Evolutionary conservation across 352 stramenopile genomes (phyloP), one percentile per base, ranked within the genome.

Genomic region (Phytophthora sp.): DNA sequence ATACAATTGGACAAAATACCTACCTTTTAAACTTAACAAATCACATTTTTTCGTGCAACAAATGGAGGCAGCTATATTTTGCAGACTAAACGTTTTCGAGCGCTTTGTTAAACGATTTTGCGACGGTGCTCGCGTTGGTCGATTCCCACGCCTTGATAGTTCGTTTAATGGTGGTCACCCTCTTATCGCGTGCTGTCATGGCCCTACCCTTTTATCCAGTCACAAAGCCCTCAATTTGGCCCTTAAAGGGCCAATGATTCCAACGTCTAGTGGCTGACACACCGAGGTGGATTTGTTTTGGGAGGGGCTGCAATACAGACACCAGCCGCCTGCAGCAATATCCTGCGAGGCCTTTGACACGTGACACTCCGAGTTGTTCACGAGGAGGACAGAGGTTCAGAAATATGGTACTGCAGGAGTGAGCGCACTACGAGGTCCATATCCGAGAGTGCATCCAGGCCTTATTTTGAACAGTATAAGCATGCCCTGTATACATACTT

Each of bases 201-300:
- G n/a, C n/a, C n/a, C n/a, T n/a, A n/a, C n/a, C n/a, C n/a, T n/a
- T n/a, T n/a, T n/a, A n/a, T n/a, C n/a, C n/a, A n/a, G n/a, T n/a
- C n/a, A n/a, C 23, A 63, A 7, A 18, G 1, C 35, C 45, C 56
- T 69, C 9, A 63, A 18, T n/a, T 63, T 63, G 12, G 27, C 26
- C 21, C 55, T 58, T 23, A 58, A 30, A 8, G 45, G 60, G 1
- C 35, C 52, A 51, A 69, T 63, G 11, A 69, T 41, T 13, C 61
- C 52, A 15, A 69, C 51, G 12, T 58, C 61, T 15, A 76, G 64
- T 20, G 68, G 51, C 29, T 69, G 79, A 12, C 44, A 60, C 0
- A 36, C 67, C 0, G 51, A 69, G 0, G 60, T 69, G 26, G n/a
- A 36, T 15, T 69, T 54, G n/a, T n/a, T 69, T 63, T 0, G 51